Percentiles rank a stretch among this genome's conserved stretches.
Evolutionary conservation across 139 green algal genomes (phyloP).

Genomic region (Asterochloris erici): DNA sequence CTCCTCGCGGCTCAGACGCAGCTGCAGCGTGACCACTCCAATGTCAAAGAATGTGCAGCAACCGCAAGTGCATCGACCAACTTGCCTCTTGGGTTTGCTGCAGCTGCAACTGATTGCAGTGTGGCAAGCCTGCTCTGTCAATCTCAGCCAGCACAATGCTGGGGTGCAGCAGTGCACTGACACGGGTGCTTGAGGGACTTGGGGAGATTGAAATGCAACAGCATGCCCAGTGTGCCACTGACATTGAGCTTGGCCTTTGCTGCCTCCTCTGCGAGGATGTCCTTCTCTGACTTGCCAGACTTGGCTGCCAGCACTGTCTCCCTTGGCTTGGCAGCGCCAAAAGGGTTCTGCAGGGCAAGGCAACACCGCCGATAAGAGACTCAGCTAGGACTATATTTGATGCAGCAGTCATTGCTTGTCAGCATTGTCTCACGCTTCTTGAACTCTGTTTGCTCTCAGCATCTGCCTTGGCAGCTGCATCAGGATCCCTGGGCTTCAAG

Average conservation of each 20-base stretch:
- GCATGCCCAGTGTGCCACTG: not conserved
- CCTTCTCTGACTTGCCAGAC: conserved; percentile 65
- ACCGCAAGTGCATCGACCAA: not conserved
- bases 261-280: conserved; percentile 68
- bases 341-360: conserved; percentile 47
- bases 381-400: not conserved
- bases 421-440: not conserved
- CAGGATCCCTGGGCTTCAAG: conserved; percentile 49
- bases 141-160: not conserved
- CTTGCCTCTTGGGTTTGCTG: too few relatives aligned
- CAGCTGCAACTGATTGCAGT: too few relatives aligned
- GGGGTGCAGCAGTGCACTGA: too few relatives aligned
- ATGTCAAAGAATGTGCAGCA: not conserved
- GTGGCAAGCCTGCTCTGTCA: too few relatives aligned
- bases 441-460: not conserved
- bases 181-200: too few relatives aligned
- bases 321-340: conserved; percentile 70
- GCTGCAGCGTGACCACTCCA: conserved; percentile 30
- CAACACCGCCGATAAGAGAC: not conserved
- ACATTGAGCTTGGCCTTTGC: conserved; percentile 63
- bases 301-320: conserved; percentile 59
- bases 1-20: conserved; percentile 58
- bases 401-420: not conserved
- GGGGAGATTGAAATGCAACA: too few relatives aligned
- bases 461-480: conserved; percentile 33